Evolutionary conservation across 176 grass and related monocot species (phyloP), one percentile per base, ranked within the genome.

Genomic region (Dactylis glomerata): DNA sequence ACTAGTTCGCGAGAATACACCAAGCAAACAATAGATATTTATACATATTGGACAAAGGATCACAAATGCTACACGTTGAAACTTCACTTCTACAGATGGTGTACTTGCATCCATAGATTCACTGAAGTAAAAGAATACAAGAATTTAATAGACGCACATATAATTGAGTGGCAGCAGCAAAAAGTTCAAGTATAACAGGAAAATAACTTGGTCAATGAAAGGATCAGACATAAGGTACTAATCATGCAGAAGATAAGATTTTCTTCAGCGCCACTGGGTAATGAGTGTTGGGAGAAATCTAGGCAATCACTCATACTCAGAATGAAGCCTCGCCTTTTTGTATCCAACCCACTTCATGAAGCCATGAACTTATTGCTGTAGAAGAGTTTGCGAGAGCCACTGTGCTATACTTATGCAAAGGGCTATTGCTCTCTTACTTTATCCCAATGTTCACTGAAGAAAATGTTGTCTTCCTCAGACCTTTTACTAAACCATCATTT

Each of bases 301-400:
- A 92, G 85, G 85, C 88, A 81, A 88, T 19, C 88, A 92, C 76
- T 82, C 90, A 91, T 68, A 12, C 90, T 90, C 42, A 15, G 90
- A 95, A 95, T 84, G 90, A 88, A 90, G 88, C 90, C 90, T 83
- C 83, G 88, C 90, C 90, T 92, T 92, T 95, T 95, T 44, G 84
- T 63, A 68, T 95, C 85, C 83, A 83, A 70, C 90, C 85, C 92
- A 81, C 81, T 82, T 79, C 89, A 78, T 65, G 70, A 84, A 73
- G n/a, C 7, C 82, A 89, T 86, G 83, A 73, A 88, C 80, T 24
- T 62, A 74, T 94, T 91, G 82, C 32, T 92, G 80, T 94, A 75
- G 86, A 87, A 94, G 89, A 92, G 89, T 81, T 89, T 89, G 92
- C 81, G 67, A 92, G 40, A 80, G 87, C 90, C 87, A 70, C 86